Base-by-base conservation (phyloP, 1,139 yeast species). In the Taphrina confusa region DNA sequence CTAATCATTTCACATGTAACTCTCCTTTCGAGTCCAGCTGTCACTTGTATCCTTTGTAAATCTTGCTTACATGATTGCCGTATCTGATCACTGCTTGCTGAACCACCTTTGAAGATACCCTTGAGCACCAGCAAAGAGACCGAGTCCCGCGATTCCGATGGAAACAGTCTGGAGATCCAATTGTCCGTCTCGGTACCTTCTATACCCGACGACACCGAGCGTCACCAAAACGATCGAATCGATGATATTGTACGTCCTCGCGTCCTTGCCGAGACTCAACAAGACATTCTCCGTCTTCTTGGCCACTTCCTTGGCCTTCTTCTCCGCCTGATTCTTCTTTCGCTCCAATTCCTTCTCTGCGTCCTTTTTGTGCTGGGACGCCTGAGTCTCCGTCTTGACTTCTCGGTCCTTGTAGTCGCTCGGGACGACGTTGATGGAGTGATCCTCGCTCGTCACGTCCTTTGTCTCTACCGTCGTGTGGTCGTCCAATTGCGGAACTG, bases 331-430 rank as follows among this genome's bases (percentile, higher is more conserved):
- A 4, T 27, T 36, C 25, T 22, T 22, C 25, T 54, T 31, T 27
- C 30, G 34, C 40, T 54, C 40, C 9, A 42, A 12, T 12, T 54
- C 45, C 25, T 25, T 25, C 36, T 37, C 46, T 6, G 42, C 14
- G 33, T 18, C 57, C 28, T 33, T 31, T n/a, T 44, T 47, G 33
- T 46, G 58, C 11, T 36, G 44, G 14, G 39, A 18, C 12, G 58
- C 58, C 44, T 54, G 58, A 3, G 51, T 54, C 51, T 54, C 58
- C 11, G 58, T 54, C 51, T 54, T 54, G 44, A 54, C 23, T 11
- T 31, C 58, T 11, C 37, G 51, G 12, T 54, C 58, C 46, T 39
- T 42, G 36, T 16, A 54, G 44, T 46, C 58, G 44, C 51, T 44
- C 18, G 49, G 51, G 28, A 54, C 58, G 25, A 54, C 51, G 51